Conservation (phyloP, 768 basidiomycete species). For the Mycena vitilis region DNA sequence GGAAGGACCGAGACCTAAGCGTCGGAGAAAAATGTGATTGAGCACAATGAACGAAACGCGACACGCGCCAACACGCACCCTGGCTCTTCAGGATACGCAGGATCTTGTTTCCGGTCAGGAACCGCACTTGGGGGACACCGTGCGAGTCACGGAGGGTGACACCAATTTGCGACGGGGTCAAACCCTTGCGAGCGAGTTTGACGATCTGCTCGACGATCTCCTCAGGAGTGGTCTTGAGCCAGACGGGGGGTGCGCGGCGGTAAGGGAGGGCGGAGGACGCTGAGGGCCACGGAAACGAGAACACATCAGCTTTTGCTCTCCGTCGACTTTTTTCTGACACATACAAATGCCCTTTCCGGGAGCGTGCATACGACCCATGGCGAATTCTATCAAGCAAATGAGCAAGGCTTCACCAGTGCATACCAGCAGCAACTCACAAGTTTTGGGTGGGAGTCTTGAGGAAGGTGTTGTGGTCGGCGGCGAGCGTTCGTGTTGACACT, state of each 20-base stretch:
- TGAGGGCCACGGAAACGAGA: constrained; percentile 33
- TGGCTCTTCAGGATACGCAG: constrained; percentile 96
- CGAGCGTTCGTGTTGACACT: neutral
- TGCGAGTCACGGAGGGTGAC: constrained; percentile 98
- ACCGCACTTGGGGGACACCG: constrained; percentile 97
- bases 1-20: constrained; percentile 90
- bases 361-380: constrained; percentile 99
- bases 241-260: constrained; percentile 92
- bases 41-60: constrained; percentile 37
- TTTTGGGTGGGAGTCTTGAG: constrained; percentile 37
- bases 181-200: constrained; percentile 97
- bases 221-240: constrained; percentile 96
- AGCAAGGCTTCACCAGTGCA: neutral
- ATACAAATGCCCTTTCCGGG: constrained; percentile 99
- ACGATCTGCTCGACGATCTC: constrained; percentile 96
- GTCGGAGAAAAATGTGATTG: constrained; percentile 35
- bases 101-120: constrained; percentile 99
- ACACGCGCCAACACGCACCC: constrained; percentile 63
- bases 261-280: constrained; percentile 98
- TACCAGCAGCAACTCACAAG: constrained; percentile 24
- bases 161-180: constrained; percentile 98
- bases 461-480: constrained; percentile 20
- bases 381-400: constrained; percentile 46
- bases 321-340: constrained; percentile 46
- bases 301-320: constrained; percentile 22